phyloP scores from a whole-genome alignment of 176 grass and related monocot species.

The Aegilops longissima region DNA sequence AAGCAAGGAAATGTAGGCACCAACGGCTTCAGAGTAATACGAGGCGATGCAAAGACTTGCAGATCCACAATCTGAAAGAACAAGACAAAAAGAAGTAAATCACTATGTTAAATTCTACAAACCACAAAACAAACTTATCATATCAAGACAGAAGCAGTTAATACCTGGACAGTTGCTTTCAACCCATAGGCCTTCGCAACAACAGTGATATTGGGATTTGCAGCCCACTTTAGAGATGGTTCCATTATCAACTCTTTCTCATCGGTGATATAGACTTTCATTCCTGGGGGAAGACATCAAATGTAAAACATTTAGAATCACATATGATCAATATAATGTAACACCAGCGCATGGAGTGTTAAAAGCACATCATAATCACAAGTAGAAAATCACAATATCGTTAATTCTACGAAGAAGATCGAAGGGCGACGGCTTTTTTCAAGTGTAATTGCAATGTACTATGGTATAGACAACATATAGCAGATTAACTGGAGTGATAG shows the following conservation, averaged over 20 bases:
- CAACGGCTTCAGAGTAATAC: constrained; percentile 93
- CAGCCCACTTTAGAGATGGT: constrained; percentile 96
- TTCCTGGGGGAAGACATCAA: constrained; percentile 55
- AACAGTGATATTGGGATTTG: constrained; percentile 87
- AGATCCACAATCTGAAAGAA: constrained; percentile 86
- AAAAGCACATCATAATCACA: background rate
- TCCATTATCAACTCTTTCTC: constrained; percentile 98
- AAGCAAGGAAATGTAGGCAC: constrained; percentile 93
- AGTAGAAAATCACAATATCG: background rate
- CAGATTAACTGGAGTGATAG: constrained; percentile 6
- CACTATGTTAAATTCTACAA: background rate
- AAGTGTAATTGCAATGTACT: background rate
- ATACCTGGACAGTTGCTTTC: constrained; percentile 80
- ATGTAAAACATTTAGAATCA: constrained; percentile 1
- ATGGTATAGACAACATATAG: background rate
- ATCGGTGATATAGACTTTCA: constrained; percentile 91
- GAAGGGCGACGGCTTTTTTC: background rate
- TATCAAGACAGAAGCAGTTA: constrained; percentile 1
- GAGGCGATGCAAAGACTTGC: constrained; percentile 87
- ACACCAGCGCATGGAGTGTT: background rate
- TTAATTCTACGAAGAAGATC: background rate
- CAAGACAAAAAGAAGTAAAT: background rate
- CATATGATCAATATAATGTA: background rate
- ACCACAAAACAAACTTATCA: constrained; percentile 27
- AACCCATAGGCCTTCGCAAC: constrained; percentile 77